Conservation (phyloP, 768 basidiomycete species). For the Phylloporus rhodoxanthus region DNA sequence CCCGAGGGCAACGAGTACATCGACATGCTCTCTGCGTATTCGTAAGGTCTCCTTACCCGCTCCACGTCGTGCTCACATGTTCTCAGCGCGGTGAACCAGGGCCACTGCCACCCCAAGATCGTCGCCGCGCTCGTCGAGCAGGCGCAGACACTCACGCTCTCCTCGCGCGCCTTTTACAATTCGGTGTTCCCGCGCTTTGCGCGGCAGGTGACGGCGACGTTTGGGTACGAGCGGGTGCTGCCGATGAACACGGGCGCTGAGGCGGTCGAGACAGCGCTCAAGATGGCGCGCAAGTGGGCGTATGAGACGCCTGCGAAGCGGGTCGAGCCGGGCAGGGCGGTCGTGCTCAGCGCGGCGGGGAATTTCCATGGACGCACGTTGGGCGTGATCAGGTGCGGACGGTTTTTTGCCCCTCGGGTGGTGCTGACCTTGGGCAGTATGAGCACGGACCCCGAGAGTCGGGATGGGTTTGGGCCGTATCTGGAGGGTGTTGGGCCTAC, state of each 20-base stretch:
- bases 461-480: constrained; percentile 87
- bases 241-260: constrained; percentile 99
- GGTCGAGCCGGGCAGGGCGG: constrained; percentile 54
- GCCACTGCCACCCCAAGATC: constrained; percentile 90
- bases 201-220: constrained; percentile 72
- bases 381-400: constrained; percentile 69
- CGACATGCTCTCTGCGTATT: constrained; percentile 97
- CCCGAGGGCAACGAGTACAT: constrained; percentile 94
- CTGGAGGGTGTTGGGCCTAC: constrained; percentile 79
- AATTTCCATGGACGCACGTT: constrained; percentile 97
- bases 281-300: constrained; percentile 95
- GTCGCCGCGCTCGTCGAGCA: constrained; percentile 77
- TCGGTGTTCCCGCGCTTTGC: constrained; percentile 88
- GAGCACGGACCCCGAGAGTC: constrained; percentile 91
- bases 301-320: constrained; percentile 77
- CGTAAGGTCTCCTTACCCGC: constrained; percentile 41
- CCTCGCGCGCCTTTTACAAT: constrained; percentile 96
- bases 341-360: constrained; percentile 77
- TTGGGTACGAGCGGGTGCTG: constrained; percentile 91
- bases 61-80: constrained; percentile 4
- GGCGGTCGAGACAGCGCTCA: constrained; percentile 95
- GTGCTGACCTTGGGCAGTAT: constrained; percentile 44
- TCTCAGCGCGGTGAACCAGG: constrained; percentile 82
- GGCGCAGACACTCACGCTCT: constrained; percentile 85
- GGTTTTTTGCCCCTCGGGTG: neutral